Evolutionary conservation across 2,329 filamentous ascomycete genomes (phyloP), one percentile per base, ranked within the genome.

Genomic region (Neophaeococcomyces aloes): DNA sequence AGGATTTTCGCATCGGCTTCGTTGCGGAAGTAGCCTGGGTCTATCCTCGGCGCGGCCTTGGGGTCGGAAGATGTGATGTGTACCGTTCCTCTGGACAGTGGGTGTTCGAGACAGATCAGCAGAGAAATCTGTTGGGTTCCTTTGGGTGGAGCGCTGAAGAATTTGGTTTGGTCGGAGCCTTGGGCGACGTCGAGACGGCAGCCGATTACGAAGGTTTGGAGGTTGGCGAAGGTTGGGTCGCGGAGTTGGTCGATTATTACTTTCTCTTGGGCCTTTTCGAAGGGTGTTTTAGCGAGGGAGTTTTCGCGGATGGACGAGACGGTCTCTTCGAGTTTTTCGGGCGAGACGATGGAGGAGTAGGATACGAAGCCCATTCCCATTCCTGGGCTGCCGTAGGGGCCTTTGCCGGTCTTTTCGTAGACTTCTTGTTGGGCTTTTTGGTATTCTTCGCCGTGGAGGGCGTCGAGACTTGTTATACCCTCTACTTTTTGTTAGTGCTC

Each of bases 1-100:
- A 32, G 36, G 15, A 60, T 64, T 30, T 57, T 52, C 5, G 60
- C 54, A 44, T 61, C 61, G 29, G 66, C 58, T 4, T 56, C 54
- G 45, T 61, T 59, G 7, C 59, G 54, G 25, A 61, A 53, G 13
- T 67, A 68, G 1, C 63, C 59, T 1, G 66, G 65, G 48, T 71
- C 63, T 27, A 72, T 62, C 3, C 58, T 35, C 3, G 67, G 65
- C 2, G 59, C 54, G 2, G 60, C 55, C 30, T 63, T 62, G 1
- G 67, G 59, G 21, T 63, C 57, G 1, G 61, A 51, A 0, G 64
- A 65, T 6, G 48, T 57, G 17, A 70, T 63, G 18, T 59, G 52
- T 7, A 70, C 59, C 0, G 56, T 64, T n/a, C 68, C 69, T 2
- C 69, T 61, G 3, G 66, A 67, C n/a, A 72, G 59, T 1, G 64